Percentiles rank a stretch among this genome's conserved stretches.
Conservation (phyloP, 2,329 filamentous ascomycete species). For the Boeremia exigua region DNA sequence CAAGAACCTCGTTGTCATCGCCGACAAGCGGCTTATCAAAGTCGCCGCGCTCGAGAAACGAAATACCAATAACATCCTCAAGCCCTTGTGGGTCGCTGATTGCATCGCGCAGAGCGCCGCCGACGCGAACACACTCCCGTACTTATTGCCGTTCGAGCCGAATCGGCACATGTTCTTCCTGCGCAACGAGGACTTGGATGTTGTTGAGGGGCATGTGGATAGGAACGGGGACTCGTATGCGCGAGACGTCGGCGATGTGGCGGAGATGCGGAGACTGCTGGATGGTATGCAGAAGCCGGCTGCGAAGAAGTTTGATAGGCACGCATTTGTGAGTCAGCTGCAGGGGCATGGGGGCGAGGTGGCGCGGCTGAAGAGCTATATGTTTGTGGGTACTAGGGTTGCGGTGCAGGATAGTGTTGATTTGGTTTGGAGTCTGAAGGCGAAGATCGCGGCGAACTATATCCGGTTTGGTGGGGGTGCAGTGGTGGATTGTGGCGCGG, state of each 20-base stretch:
- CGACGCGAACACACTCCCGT: constrained; percentile 59
- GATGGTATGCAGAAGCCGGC: constrained; percentile 46
- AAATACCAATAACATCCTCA: constrained; percentile 73
- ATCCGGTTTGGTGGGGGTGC: constrained; percentile 73
- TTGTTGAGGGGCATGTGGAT: constrained; percentile 71
- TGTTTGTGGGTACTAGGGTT: constrained; percentile 39
- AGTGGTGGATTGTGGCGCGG: constrained; percentile 59
- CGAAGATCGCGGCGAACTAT: constrained; percentile 60
- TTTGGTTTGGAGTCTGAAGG: constrained; percentile 32
- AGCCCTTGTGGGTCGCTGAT: constrained; percentile 82
- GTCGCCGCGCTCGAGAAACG: constrained; percentile 81
- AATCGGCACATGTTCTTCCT: constrained; percentile 75
- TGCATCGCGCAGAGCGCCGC: constrained; percentile 69
- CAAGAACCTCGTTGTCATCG: constrained; percentile 72
- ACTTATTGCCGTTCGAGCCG: constrained; percentile 70
- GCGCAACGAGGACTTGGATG: constrained; percentile 61
- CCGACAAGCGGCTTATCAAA: constrained; percentile 80
- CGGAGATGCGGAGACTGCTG: constrained; percentile 63
- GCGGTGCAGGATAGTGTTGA: constrained; percentile 21
- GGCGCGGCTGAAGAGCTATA: constrained; percentile 35
- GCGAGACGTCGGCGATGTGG: constrained; percentile 65
- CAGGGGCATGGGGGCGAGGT: constrained; percentile 36
- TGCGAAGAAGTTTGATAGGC: constrained; percentile 26
- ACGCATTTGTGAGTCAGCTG: constrained; percentile 34
- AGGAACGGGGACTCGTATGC: constrained; percentile 83